phyloP scores from a whole-genome alignment of 2,329 filamentous ascomycete species.

The Phoma sp. region DNA sequence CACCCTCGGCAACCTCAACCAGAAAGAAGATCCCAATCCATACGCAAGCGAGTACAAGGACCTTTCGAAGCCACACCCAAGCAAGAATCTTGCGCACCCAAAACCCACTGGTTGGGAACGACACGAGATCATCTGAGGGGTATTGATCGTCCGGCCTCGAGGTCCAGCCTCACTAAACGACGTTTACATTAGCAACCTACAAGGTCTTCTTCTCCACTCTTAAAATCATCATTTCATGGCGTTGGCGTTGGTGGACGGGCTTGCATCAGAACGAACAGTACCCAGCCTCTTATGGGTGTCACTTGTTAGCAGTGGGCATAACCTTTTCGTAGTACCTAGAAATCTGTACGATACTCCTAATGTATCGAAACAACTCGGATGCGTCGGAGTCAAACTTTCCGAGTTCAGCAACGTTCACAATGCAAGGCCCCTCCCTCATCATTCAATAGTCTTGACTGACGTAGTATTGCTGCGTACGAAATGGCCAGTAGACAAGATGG shows the following conservation, averaged over 20 bases:
- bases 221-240: not conserved
- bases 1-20: slow-evolving; percentile 86
- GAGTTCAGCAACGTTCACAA: too few relatives aligned
- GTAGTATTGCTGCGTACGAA: not conserved
- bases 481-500: fast-evolving
- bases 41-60: slow-evolving; percentile 86
- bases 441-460: too few relatives aligned
- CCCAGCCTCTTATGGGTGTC: slow-evolving; percentile 7
- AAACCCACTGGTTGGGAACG: slow-evolving; percentile 82
- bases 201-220: not conserved
- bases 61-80: slow-evolving; percentile 69
- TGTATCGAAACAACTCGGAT: not conserved
- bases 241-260: not conserved
- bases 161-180: not conserved
- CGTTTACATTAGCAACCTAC: not conserved
- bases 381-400: not conserved
- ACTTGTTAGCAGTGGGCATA: not conserved
- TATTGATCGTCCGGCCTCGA: not conserved
- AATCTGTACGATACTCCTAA: not conserved
- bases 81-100: slow-evolving; percentile 70
- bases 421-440: too few relatives aligned
- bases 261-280: not conserved
- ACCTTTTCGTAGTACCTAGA: slow-evolving; percentile 3
- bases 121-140: slow-evolving; percentile 61
- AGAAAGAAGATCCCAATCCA: slow-evolving; percentile 87